A percentile compares a stretch with the other conserved stretches of the same genome.
These are phyloP conservation scores for Erysimum cheiranthoides DNA, from an alignment of 345 rosid species.

Conservation along the genomic window DNA sequence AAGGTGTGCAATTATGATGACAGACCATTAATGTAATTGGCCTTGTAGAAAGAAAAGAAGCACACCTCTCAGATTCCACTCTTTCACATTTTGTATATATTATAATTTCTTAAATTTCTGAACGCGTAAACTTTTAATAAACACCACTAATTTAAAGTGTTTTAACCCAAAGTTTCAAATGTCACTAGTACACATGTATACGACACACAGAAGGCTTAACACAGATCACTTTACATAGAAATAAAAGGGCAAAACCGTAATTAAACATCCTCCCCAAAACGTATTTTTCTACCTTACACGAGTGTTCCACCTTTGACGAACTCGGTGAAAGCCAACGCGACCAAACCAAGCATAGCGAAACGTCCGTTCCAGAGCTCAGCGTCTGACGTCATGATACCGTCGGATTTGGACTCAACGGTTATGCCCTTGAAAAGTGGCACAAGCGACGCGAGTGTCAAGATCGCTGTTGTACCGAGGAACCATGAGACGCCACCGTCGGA, in stretches of 20 bases:
- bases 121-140: too few species aligned
- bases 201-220: not conserved
- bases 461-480: slow-evolving; percentile 62
- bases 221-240: slow-evolving; percentile 23
- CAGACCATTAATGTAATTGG: not conserved
- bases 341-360: slow-evolving; percentile 79
- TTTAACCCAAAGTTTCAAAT: slow-evolving; percentile 8
- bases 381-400: slow-evolving; percentile 72
- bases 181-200: slow-evolving; percentile 1
- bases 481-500: slow-evolving; percentile 63
- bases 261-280: not conserved
- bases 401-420: slow-evolving; percentile 57
- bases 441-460: slow-evolving; percentile 70
- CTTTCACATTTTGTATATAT: not conserved
- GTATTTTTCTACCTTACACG: slow-evolving; percentile 29
- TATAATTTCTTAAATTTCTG: not conserved
- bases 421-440: slow-evolving; percentile 68
- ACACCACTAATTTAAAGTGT: too few species aligned
- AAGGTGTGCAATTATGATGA: not conserved
- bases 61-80: not conserved
- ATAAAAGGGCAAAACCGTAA: slow-evolving; percentile 20
- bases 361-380: slow-evolving; percentile 91
- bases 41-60: too few species aligned
- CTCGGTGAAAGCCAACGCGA: slow-evolving; percentile 80
- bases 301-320: slow-evolving; percentile 69